phyloP scores from a whole-genome alignment of 305 asterid genomes.

The Solanum chacoense region DNA sequence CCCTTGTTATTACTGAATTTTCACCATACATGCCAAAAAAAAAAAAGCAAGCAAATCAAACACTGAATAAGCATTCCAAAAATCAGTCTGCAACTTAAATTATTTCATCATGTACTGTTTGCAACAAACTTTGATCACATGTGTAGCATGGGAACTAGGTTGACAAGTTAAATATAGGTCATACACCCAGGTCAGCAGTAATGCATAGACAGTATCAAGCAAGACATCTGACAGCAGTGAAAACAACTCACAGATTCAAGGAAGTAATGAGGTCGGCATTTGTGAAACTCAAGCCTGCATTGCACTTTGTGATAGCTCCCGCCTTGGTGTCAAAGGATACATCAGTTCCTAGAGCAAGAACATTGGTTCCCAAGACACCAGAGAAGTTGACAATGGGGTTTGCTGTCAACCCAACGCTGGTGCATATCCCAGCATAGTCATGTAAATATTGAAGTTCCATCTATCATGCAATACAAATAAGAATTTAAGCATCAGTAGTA shows the following conservation, averaged over 20 bases:
- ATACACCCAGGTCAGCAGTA: background rate
- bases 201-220: background rate
- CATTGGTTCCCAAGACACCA: slow-evolving; percentile 10
- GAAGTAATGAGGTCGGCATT: slow-evolving; percentile 15
- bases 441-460: slow-evolving; percentile 65
- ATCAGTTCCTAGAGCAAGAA: slow-evolving; percentile 15
- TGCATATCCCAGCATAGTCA: slow-evolving; percentile 67
- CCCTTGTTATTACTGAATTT: slow-evolving; percentile 45
- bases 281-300: slow-evolving; percentile 12
- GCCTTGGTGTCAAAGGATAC: slow-evolving; percentile 16
- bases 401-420: slow-evolving; percentile 62
- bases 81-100: background rate
- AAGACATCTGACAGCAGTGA: background rate
- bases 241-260: slow-evolving; percentile 15
- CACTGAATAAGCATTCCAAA: background rate
- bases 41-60: background rate
- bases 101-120: background rate
- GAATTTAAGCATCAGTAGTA: background rate
- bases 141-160: background rate
- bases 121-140: background rate
- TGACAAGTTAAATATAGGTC: background rate
- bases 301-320: slow-evolving; percentile 17
- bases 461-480: slow-evolving; percentile 19
- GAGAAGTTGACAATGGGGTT: slow-evolving; percentile 49
- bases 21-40: background rate